Conservation (phyloP, 176 grass and related monocot genomes). For the Triticum turgidum region DNA sequence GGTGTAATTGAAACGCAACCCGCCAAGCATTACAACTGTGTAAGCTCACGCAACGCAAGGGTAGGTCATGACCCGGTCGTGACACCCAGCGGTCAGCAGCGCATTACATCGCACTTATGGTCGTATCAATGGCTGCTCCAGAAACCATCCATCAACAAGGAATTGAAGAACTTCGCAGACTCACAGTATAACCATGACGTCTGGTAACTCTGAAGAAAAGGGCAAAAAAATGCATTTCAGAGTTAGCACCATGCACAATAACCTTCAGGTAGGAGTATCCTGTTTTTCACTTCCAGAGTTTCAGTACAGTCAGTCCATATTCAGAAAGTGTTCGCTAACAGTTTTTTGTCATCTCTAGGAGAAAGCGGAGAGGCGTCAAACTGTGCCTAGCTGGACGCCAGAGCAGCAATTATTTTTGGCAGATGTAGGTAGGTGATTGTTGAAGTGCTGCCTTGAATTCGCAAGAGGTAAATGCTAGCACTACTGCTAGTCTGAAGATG, state of each 20-base stretch:
- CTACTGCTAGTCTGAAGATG: not conserved
- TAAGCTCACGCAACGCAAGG: constrained; percentile 14
- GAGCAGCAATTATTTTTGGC: no score
- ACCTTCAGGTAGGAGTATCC: not conserved
- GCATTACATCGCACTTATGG: not conserved
- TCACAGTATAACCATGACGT: no score
- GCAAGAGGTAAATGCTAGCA: not conserved
- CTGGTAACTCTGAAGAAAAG: not conserved
- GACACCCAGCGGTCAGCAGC: constrained; percentile 25
- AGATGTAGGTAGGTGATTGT: not conserved
- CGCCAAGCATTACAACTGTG: not conserved
- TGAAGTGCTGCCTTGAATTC: constrained; percentile 8
- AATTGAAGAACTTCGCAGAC: no score
- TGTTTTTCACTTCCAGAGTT: not conserved
- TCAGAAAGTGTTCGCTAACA: not conserved
- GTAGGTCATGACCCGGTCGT: constrained; percentile 22
- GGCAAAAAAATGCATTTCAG: not conserved
- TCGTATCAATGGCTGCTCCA: not conserved
- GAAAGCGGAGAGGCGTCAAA: not conserved
- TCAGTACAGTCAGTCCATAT: not conserved
- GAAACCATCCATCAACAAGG: not conserved
- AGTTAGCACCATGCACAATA: not conserved
- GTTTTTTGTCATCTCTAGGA: no score
- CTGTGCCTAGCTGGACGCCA: not conserved
- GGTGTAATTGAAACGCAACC: not conserved